These are phyloP conservation scores for Hirschioporus abietinus DNA, from an alignment of 768 basidiomycete species.

Conservation along the genomic window DNA sequence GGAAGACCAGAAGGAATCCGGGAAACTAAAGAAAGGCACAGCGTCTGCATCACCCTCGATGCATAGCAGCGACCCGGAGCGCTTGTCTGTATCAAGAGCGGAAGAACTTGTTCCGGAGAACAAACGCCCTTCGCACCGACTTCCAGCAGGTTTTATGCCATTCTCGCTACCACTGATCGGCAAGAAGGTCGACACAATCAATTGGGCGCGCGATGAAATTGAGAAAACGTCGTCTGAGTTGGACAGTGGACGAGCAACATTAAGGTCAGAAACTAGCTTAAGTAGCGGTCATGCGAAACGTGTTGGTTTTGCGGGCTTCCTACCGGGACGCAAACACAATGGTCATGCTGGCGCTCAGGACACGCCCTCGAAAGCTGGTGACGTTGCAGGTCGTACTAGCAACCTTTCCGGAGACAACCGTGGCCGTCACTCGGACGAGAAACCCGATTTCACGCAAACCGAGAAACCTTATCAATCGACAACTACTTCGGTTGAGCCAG, in stretches of 20 bases:
- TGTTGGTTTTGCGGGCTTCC: not conserved
- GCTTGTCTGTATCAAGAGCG: conserved; percentile 20
- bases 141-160: conserved; percentile 9
- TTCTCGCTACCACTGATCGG: conserved; percentile 48
- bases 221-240: conserved; percentile 45
- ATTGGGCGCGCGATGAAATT: conserved; percentile 71
- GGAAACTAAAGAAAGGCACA: not conserved
- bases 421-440: not conserved
- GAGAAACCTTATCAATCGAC: not conserved
- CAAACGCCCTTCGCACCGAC: conserved; percentile 48
- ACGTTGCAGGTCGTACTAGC: not conserved
- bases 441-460: not conserved
- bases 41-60: conserved; percentile 11
- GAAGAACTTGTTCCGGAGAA: conserved; percentile 47
- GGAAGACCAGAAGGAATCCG: conserved; percentile 15
- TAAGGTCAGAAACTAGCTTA: not conserved
- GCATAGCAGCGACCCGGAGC: not conserved
- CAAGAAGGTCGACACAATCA: conserved; percentile 60
- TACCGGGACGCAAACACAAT: not conserved
- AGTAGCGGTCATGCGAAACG: not conserved
- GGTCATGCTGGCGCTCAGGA: not conserved
- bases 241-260: conserved; percentile 38
- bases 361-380: conserved; percentile 6
- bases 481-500: not conserved
- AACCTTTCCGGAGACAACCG: not conserved